Evolutionary conservation across 2,329 filamentous ascomycete species (phyloP), one percentile per base, ranked within the genome.

Genomic region (Colletotrichum sp.): DNA sequence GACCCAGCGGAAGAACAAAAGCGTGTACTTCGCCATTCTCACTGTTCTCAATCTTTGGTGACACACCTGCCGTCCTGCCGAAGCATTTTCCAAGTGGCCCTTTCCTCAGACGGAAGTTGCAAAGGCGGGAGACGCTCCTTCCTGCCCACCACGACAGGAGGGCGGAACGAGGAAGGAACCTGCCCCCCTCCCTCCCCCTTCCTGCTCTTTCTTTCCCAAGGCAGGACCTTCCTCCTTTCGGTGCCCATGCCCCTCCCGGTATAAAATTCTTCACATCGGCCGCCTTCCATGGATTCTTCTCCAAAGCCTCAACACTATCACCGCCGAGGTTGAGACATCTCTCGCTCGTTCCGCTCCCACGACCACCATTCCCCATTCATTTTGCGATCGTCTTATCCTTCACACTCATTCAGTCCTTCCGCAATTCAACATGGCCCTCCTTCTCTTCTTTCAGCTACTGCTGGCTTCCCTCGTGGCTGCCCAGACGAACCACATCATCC

Each of bases 1-100:
- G 71, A 68, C 70, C 71, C 64, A 55, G 74, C 24, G 60, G 64
- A 32, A 65, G 15, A 39, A 30, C 48, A 65, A 74, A 60, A 52
- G 70, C 70, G 18, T 65, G 39, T 60, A 30, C 57, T 67, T 64
- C 39, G 69, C 63, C 64, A 52, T n/a, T 48, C 8, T 48, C 26
- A 4, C 3, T 24, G 16, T 26, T 39, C 7, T 3, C 18, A 34
- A 24, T 6, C 6, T 1, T 21, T 52, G 0, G 43, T 52, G n/a
- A 52, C 1, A 13, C n/a, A 2, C 0, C n/a, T 21, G 1, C 6
- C n/a, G 3, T 52, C 6, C n/a, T 1, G n/a, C 6, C 3, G 4
- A 5, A 21, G 10, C 9, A 21, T 21, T 21, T 7, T 13, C 6
- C 10, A 21, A 12, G 12, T 3, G 6, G 4, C 12, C 2, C 60